phyloP scores from a whole-genome alignment of 2,329 filamentous ascomycete genomes.

The Cladosporium austrohemisphaericum region DNA sequence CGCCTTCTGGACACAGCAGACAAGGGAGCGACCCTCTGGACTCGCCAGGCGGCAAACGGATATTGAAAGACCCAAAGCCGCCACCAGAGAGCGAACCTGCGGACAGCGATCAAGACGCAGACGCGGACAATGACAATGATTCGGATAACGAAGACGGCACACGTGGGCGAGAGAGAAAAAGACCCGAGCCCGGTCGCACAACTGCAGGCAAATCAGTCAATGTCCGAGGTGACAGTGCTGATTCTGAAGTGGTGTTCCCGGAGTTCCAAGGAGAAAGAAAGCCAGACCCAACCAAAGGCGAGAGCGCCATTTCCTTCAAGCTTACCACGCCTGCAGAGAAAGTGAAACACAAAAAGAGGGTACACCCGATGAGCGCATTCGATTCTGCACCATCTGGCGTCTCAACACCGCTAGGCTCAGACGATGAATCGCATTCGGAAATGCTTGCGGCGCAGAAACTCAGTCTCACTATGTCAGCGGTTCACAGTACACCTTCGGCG shows the following conservation, averaged over 20 bases:
- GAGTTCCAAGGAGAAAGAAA: slow-evolving; percentile 22
- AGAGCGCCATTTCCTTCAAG: slow-evolving; percentile 30
- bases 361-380: slow-evolving; percentile 79
- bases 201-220: slow-evolving; percentile 33
- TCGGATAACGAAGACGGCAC: slow-evolving; percentile 30
- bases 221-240: slow-evolving; percentile 28
- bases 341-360: slow-evolving; percentile 39
- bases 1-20: slow-evolving; percentile 21
- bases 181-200: slow-evolving; percentile 33
- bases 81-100: slow-evolving; percentile 14
- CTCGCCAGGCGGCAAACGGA: slow-evolving; percentile 22
- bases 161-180: slow-evolving; percentile 31
- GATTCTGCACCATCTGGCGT: slow-evolving; percentile 62
- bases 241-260: slow-evolving; percentile 24
- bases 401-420: slow-evolving; percentile 68
- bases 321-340: slow-evolving; percentile 25
- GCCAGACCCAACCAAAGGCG: slow-evolving; percentile 34
- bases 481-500: slow-evolving; percentile 69
- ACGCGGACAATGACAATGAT: slow-evolving; percentile 30
- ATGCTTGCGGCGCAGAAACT: slow-evolving; percentile 86
- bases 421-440: slow-evolving; percentile 77
- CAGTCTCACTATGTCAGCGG: slow-evolving; percentile 72
- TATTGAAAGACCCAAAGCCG: slow-evolving; percentile 27
- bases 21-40: slow-evolving; percentile 22
- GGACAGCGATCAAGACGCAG: slow-evolving; percentile 19